A percentile compares a stretch with the other conserved stretches of the same genome.
These are phyloP conservation scores for Gossypium australe DNA, from an alignment of 345 rosid genomes.

Conservation along the genomic window DNA sequence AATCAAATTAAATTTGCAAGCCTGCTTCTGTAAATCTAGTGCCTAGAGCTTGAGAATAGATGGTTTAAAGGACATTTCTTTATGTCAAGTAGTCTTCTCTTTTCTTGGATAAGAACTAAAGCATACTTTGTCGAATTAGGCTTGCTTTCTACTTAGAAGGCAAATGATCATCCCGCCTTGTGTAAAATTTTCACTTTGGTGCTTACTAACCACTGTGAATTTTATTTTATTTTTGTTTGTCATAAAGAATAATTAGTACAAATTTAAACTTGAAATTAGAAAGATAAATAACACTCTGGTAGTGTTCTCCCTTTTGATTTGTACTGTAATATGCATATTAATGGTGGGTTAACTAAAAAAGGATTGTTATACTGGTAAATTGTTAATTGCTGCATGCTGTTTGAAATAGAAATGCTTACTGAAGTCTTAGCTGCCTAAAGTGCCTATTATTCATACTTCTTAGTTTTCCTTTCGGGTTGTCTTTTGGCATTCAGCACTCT, in stretches of 20 bases:
- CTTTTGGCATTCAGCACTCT: not conserved
- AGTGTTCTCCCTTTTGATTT: not conserved
- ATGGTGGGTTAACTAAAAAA: not conserved
- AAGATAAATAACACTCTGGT: not conserved
- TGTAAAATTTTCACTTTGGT: not conserved
- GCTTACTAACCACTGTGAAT: not conserved
- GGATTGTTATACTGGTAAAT: not conserved
- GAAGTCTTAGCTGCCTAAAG: not conserved
- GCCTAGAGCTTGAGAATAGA: not conserved
- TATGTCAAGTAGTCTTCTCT: not conserved
- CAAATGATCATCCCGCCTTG: not conserved
- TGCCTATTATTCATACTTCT: not conserved
- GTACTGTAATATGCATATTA: not conserved
- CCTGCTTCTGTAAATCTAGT: not conserved
- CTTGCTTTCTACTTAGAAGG: not conserved
- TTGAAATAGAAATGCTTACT: not conserved
- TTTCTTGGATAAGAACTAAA: not conserved
- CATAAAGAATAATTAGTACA: too few species aligned
- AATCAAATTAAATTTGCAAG: not conserved
- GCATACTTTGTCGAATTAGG: not conserved
- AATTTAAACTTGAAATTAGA: too few species aligned
- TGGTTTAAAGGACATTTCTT: not conserved
- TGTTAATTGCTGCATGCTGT: not conserved
- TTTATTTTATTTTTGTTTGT: not conserved
- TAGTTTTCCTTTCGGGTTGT: constrained; percentile 12